These are phyloP conservation scores for Pythium sp. DNA, from an alignment of 352 stramenopile genomes.

Conservation along the genomic window DNA sequence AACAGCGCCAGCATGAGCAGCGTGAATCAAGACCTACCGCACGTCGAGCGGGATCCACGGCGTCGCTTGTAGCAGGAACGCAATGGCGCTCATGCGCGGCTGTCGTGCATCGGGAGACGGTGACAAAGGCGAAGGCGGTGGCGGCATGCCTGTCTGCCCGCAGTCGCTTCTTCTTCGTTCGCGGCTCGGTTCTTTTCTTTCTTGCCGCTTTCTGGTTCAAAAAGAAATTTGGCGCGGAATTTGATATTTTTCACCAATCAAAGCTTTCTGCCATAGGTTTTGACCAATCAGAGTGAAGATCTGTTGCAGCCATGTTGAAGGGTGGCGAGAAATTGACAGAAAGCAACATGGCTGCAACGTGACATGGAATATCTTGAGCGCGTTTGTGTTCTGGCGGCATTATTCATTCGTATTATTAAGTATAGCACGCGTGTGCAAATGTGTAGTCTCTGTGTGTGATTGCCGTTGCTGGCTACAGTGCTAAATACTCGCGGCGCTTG, in stretches of 20 bases:
- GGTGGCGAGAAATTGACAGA: not conserved
- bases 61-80: conserved; percentile 54
- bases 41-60: conserved; percentile 50
- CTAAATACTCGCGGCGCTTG: conserved; percentile 20
- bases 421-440: not conserved
- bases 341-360: not conserved
- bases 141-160: conserved; percentile 4
- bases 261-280: not conserved
- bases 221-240: not conserved
- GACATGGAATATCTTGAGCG: not conserved
- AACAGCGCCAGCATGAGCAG: not conserved
- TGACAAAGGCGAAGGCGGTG: not conserved
- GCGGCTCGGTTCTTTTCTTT: not conserved
- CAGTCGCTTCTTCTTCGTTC: not conserved
- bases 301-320: not conserved
- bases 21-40: conserved; percentile 17
- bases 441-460: not conserved
- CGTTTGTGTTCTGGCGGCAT: not conserved
- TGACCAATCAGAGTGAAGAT: not conserved
- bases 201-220: not conserved
- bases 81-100: conserved; percentile 23
- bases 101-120: not conserved
- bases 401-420: not conserved
- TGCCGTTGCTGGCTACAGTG: conserved; percentile 6
- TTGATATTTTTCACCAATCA: not conserved